phyloP scores from a whole-genome alignment of 2,329 filamentous ascomycete species.

The Calonectria honghensis region DNA sequence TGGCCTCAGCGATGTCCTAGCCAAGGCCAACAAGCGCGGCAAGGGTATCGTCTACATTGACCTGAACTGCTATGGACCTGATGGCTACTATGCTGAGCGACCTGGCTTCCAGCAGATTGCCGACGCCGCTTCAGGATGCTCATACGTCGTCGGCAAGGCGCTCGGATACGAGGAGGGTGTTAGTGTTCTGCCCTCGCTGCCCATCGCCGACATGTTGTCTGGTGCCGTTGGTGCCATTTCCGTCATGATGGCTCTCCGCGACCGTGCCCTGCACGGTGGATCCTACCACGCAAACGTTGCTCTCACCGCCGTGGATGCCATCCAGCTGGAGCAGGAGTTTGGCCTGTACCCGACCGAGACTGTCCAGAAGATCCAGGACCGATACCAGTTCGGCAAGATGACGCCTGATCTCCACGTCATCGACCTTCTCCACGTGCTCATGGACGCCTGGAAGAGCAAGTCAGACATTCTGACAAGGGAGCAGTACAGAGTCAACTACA shows the following conservation, averaged over 20 bases:
- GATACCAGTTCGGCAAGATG: conserved; percentile 21
- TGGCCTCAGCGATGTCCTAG: conserved; percentile 63
- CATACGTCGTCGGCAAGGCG: conserved; percentile 52
- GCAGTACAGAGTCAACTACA: background rate
- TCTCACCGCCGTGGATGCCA: conserved; percentile 8
- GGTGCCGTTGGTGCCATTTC: conserved; percentile 2
- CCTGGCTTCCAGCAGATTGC: conserved; percentile 82
- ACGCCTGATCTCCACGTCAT: conserved; percentile 13
- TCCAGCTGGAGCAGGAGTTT: conserved; percentile 47
- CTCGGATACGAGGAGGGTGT: background rate
- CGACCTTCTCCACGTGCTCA: conserved; percentile 8
- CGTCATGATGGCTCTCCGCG: conserved; percentile 15
- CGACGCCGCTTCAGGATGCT: conserved; percentile 64
- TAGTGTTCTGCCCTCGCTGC: conserved; percentile 6
- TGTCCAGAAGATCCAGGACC: conserved; percentile 21
- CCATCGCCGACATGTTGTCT: conserved; percentile 14
- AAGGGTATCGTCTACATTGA: conserved; percentile 77
- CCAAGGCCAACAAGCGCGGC: conserved; percentile 22
- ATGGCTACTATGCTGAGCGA: conserved; percentile 74
- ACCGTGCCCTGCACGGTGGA: conserved; percentile 2
- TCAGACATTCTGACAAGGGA: conserved; percentile 12
- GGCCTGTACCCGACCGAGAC: conserved; percentile 13
- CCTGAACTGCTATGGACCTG: conserved; percentile 79
- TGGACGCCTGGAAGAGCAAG: conserved; percentile 5
- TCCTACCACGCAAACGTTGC: conserved; percentile 23